Base-by-base conservation (phyloP, 2,329 filamentous ascomycete species). In the Colletotrichum sp. region DNA sequence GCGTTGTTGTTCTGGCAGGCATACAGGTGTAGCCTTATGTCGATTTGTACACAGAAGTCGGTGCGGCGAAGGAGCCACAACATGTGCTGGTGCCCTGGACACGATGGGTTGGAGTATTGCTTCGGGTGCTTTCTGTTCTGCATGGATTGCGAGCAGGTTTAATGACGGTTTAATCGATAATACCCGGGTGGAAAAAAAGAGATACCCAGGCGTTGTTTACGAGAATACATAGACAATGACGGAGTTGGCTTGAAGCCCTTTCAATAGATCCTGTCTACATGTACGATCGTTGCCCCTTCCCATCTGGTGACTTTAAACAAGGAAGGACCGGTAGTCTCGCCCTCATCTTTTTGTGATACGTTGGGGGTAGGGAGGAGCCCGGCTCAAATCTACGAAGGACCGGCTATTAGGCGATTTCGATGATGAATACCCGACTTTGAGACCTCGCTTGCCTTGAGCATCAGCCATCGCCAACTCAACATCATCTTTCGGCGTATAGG, bases 1-100 rank as follows among this genome's bases (percentile, higher is more conserved):
- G 71, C 59, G 70, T 73, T 74, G 55, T 64, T 71, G 36, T 57
- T 21, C 18, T 65, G 59, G 57, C 65, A 57, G 65, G 65, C 57
- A 28, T 13, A 21, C 21, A 7, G 66, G 36, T 30, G 36, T 10
- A 44, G 24, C 66, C 21, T 24, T n/a, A 13, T 55, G 36, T 67
- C 44, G 44, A 67, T 34, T 65, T 44, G 60, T 66, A 52, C n/a
- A 32, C 39, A 66, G 3, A 26, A 65, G 65, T 57, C 30, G 52
- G 30, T 21, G 28, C 13, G 32, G 49, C 18, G 32, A 68, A 55
- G 39, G 44, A 52, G 10, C n/a, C 65, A 32, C 21, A 5, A 18
- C 5, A 26, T 32, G 34, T 59, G 39, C 24, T 60, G 30, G 62
- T 10, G 59, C 32, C 18, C 24, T 36, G 34, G 13, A n/a, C 24